Evolutionary conservation across 176 grass and related monocot genomes (phyloP).

Genomic region (Tillandsia leiboldiana): DNA sequence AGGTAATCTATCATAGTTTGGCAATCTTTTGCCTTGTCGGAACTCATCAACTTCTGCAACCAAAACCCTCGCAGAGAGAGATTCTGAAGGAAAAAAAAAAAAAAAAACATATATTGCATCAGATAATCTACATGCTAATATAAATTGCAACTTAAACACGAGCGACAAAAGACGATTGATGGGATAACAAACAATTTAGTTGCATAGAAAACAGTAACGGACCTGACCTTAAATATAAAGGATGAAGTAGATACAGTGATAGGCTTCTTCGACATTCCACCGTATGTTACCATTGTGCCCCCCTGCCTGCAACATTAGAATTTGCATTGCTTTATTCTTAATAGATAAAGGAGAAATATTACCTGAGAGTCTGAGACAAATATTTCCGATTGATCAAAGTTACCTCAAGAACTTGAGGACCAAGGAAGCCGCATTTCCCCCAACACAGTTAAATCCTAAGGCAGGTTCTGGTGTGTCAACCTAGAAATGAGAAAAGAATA

Average conservation of each 20-base stretch:
- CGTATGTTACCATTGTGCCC: slow-evolving; percentile 94
- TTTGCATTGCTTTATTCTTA: background rate
- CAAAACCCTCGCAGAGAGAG: slow-evolving; percentile 63
- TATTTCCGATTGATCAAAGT: background rate
- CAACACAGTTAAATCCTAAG: slow-evolving; percentile 93
- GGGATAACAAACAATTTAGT: background rate
- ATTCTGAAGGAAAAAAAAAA: slow-evolving; percentile 38
- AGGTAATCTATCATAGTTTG: slow-evolving; percentile 56
- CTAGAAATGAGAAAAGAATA: slow-evolving; percentile 25
- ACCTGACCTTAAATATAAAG: slow-evolving; percentile 90
- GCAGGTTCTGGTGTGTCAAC: slow-evolving; percentile 66
- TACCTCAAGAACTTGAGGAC: slow-evolving; percentile 79
- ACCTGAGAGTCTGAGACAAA: background rate
- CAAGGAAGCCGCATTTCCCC: slow-evolving; percentile 67
- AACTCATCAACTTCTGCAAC: slow-evolving; percentile 68
- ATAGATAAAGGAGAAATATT: background rate
- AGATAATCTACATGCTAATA: slow-evolving; percentile 1
- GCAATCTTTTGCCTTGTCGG: slow-evolving; percentile 50
- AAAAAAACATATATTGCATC: background rate
- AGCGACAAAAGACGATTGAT: background rate
- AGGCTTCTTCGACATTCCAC: slow-evolving; percentile 95
- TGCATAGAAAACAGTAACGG: background rate
- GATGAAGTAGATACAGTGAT: slow-evolving; percentile 74
- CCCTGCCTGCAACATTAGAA: slow-evolving; percentile 47
- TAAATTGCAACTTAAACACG: background rate